phyloP scores from a whole-genome alignment of 257 asterid species.

The Handroanthus guayacan region DNA sequence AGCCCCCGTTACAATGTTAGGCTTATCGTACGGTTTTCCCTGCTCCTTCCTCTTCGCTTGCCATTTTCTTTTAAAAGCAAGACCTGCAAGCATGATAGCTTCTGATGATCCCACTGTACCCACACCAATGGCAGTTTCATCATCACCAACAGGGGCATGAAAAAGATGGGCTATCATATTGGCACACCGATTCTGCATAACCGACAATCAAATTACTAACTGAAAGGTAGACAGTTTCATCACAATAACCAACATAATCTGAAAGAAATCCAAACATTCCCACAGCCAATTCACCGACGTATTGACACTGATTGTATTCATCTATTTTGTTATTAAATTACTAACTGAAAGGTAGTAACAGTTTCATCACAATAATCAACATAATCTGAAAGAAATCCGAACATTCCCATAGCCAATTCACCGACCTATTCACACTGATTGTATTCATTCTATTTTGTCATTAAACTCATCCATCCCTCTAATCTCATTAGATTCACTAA shows the following conservation, averaged over 20 bases:
- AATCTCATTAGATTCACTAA: too few species aligned
- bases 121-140: conserved; percentile 72
- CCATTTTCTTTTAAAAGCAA: conserved; percentile 87
- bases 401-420: neutral
- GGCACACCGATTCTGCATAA: conserved; percentile 74
- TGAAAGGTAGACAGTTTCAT: neutral
- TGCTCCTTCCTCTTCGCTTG: conserved; percentile 68
- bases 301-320: too few species aligned
- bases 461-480: neutral
- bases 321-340: neutral
- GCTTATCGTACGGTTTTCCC: conserved; percentile 62
- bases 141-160: conserved; percentile 69
- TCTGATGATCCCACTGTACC: conserved; percentile 87
- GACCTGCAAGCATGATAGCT: conserved; percentile 90
- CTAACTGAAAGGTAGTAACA: neutral
- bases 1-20: conserved; percentile 81
- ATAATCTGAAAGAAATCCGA: neutral
- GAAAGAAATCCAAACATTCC: too few species aligned
- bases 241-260: neutral
- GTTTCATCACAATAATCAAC: conserved; percentile 4
- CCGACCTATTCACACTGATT: too few species aligned
- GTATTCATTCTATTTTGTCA: too few species aligned
- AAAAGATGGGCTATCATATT: conserved; percentile 85
- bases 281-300: too few species aligned
- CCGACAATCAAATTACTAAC: neutral